These are phyloP conservation scores for Saccharomycopsis amapae DNA, from an alignment of 805 yeast genomes.

Conservation along the genomic window DNA sequence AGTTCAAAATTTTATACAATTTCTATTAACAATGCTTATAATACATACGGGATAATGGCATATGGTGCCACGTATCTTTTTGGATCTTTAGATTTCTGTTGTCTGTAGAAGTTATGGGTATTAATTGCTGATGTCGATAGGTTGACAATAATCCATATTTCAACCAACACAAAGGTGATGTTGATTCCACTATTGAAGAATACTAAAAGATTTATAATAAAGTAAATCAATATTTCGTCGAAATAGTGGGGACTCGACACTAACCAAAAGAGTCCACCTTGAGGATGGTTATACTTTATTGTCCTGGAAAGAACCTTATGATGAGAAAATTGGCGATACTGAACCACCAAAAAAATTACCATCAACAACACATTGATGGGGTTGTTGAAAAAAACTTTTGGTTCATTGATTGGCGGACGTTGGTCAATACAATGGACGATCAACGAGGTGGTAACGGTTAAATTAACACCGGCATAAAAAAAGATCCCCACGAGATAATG, in stretches of 20 bases:
- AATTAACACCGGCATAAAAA: slow-evolving; percentile 46
- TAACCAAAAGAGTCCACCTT: slow-evolving; percentile 39
- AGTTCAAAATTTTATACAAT: too few species aligned
- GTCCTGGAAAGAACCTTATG: slow-evolving; percentile 35
- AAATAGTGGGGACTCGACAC: slow-evolving; percentile 63
- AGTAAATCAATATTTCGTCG: slow-evolving; percentile 58
- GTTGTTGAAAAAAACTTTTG: too few species aligned
- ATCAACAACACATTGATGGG: slow-evolving; percentile 15
- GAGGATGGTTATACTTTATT: slow-evolving; percentile 52
- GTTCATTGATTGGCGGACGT: neutral
- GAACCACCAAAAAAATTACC: slow-evolving; percentile 28
- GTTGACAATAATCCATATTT: slow-evolving; percentile 13
- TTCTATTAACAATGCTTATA: slow-evolving; percentile 3
- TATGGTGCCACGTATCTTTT: slow-evolving; percentile 9
- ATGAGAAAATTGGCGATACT: slow-evolving; percentile 38
- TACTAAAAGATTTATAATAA: neutral
- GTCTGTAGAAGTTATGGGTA: slow-evolving; percentile 11
- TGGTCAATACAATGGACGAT: too few species aligned
- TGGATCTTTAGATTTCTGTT: neutral
- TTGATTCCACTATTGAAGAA: neutral
- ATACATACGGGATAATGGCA: slow-evolving; percentile 17
- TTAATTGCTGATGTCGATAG: slow-evolving; percentile 11
- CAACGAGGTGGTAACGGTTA: neutral
- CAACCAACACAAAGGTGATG: slow-evolving; percentile 2
- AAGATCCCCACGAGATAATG: slow-evolving; percentile 62